A percentile compares a stretch with the other conserved stretches of the same genome.
phyloP scores from a whole-genome alignment of 306 rosid genomes.

The Cucumis hystrix region DNA sequence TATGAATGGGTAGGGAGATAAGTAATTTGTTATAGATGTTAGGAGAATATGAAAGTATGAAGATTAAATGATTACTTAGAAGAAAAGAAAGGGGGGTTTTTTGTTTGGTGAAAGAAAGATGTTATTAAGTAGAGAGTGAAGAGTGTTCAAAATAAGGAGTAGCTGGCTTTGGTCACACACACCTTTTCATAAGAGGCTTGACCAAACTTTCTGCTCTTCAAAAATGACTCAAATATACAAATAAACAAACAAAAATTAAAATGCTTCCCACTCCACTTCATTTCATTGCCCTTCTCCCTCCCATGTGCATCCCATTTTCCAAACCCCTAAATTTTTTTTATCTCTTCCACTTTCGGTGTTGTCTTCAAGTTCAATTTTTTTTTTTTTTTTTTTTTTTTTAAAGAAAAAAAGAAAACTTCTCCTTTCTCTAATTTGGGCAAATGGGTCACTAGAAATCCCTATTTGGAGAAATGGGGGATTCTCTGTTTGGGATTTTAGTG shows the following conservation, averaged over 20 bases:
- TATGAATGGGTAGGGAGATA: too few relatives aligned
- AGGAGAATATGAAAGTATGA: not conserved
- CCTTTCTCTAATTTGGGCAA: not conserved
- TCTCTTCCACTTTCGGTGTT: constrained; percentile 7
- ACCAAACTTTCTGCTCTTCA: constrained; percentile 38
- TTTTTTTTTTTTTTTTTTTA: fast-evolving
- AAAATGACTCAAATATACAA: constrained; percentile 5
- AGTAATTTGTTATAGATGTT: too few relatives aligned
- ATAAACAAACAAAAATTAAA: too few relatives aligned
- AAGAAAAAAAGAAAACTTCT: not conserved
- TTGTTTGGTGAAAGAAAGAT: not conserved
- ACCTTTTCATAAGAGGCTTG: constrained; percentile 54
- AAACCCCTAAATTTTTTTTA: not conserved
- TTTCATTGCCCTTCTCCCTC: not conserved
- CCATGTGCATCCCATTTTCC: constrained; percentile 9
- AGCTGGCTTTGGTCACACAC: constrained; percentile 12
- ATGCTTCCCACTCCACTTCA: not conserved
- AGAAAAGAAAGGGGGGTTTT: not conserved
- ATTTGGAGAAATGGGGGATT: not conserved
- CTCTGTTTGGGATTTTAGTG: constrained; percentile 1
- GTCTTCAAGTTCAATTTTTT: not conserved
- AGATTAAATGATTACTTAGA: not conserved
- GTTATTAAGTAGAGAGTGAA: not conserved
- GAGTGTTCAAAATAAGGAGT: not conserved
- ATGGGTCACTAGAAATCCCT: not conserved